Evolutionary conservation across 352 stramenopile species (phyloP).

Genomic region (Pythium insidiosum): DNA sequence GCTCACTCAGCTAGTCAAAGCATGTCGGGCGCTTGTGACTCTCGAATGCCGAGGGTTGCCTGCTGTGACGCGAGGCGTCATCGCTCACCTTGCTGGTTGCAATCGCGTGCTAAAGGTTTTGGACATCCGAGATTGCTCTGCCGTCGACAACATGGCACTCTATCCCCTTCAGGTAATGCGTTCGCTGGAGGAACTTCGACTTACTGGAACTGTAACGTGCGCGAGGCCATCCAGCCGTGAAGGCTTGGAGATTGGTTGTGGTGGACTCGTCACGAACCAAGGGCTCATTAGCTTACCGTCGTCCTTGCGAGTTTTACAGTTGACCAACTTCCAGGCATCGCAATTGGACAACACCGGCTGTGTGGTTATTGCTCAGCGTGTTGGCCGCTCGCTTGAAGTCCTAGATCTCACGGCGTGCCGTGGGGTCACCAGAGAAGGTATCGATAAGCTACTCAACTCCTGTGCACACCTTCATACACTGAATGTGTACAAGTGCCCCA

Average conservation of each 20-base stretch:
- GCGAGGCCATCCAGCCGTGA: background rate
- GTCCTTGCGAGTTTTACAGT: constrained; percentile 24
- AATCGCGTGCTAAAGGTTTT: constrained; percentile 49
- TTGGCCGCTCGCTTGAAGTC: constrained; percentile 25
- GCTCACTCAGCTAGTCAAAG: constrained; percentile 13
- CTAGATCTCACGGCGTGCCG: constrained; percentile 29
- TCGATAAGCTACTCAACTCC: constrained; percentile 21
- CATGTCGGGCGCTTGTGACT: constrained; percentile 10
- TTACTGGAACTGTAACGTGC: constrained; percentile 4
- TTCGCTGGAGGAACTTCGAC: constrained; percentile 33
- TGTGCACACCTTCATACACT: constrained; percentile 38
- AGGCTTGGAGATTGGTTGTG: constrained; percentile 9
- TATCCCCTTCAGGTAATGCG: constrained; percentile 57
- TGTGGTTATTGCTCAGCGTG: constrained; percentile 14
- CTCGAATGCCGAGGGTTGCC: constrained; percentile 21
- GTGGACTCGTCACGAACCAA: constrained; percentile 15
- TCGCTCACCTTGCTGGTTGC: constrained; percentile 37
- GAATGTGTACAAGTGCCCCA: constrained; percentile 33
- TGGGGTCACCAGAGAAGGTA: constrained; percentile 16
- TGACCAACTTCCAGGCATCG: constrained; percentile 17
- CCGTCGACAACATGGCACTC: constrained; percentile 50
- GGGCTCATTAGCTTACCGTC: constrained; percentile 39
- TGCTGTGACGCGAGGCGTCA: constrained; percentile 31
- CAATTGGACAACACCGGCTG: constrained; percentile 28
- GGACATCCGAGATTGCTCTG: constrained; percentile 39